Base-by-base conservation (phyloP, 208 protist species). In the Eutreptiella sp. region DNA sequence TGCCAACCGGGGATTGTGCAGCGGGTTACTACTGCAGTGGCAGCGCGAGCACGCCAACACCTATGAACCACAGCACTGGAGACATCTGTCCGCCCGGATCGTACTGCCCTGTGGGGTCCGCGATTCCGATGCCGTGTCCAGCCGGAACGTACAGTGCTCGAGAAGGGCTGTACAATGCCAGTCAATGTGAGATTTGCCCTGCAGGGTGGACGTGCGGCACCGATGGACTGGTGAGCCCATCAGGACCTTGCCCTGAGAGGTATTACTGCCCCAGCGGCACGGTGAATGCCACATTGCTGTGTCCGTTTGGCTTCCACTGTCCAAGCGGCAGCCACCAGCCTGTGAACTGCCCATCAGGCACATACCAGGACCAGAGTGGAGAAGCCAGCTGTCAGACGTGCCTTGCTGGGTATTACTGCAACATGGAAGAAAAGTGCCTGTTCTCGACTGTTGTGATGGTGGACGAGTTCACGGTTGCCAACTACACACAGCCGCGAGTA, bases 11-110 rank as follows among this genome's bases (percentile, higher is more conserved):
- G 26, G 1, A 4, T n/a, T 77, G 72, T 36, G 1, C 2, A 1
- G 35, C 69, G 3, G 69, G 70, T 7, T 77, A 76, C 32, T 75
- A 73, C 60, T 77, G 72, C 52, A 73, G 74, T 1, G 43, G 1
- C 3, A 67, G 73, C 4, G 61, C 33, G 23, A 42, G 24, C 7
- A 47, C 43, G 24, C 65, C 64, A 41, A 24, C 24, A 7, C 2
- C 43, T 2, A 50, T 23, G 14, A n/a, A 50, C 14, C 33, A 43
- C 35, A 32, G 31, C 9, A 9, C 7, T 9, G 50, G 50, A 7
- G 14, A 16, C 11, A 24, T 70, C 29, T 57, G 50, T 26, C 50
- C 50, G 50, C 31, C 39, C 11, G 50, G 50, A 14, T 57, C 14
- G 21, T 57, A 57, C 28, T 57, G 50, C 50, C 36, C 50, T 11